Base-by-base conservation (phyloP, 148 eudicot species). In the Rhododendron williamsianum region DNA sequence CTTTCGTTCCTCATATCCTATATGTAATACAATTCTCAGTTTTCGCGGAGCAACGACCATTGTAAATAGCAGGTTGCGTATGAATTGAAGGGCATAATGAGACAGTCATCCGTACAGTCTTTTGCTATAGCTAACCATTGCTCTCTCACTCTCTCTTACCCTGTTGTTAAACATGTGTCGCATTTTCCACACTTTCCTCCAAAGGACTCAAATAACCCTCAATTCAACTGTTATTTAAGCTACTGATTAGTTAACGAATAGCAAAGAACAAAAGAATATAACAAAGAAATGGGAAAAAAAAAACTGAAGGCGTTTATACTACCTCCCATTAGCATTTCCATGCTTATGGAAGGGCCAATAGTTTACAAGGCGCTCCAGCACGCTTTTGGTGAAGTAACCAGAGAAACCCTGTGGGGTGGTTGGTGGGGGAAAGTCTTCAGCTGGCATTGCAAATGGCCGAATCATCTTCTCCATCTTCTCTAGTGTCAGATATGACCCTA, bases 391-490 rank as follows among this genome's bases (percentile, higher is more conserved):
- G 91, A 97, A 97, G 89, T 97, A 97, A 72, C 99, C 99, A 1
- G 98, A 85, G 89, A 97, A 97, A 43, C 95, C 96, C 85, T 90
- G 91, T 15, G 99, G 99, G 19, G 88, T 92, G 12, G 89, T 46
- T 1, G 99, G 90, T 10, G 99, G 98, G 45, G 99, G 98, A 33
- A 97, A 97, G 85, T 97, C 99, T 87, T 97, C 99, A 0, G 99
- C 98, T 60, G 99, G 99, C 99, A 97, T 97, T 43, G 99, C 99
- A 87, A 97, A 97, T 27, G 95, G 95, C 38, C 91, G 92, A 6
- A 94, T 52, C 99, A 97, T 92, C 84, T 87, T 88, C 89, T 97
- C 99, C 96, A 97, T 91, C 82, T 85, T 92, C 84, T 95, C 98
- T 48, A 95, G 81, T 9, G 96, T 95, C 87, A 97, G 86, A 87